Base-by-base conservation (phyloP, 192 early-diverging fungal genomes). In the Coemansia pectinata region DNA sequence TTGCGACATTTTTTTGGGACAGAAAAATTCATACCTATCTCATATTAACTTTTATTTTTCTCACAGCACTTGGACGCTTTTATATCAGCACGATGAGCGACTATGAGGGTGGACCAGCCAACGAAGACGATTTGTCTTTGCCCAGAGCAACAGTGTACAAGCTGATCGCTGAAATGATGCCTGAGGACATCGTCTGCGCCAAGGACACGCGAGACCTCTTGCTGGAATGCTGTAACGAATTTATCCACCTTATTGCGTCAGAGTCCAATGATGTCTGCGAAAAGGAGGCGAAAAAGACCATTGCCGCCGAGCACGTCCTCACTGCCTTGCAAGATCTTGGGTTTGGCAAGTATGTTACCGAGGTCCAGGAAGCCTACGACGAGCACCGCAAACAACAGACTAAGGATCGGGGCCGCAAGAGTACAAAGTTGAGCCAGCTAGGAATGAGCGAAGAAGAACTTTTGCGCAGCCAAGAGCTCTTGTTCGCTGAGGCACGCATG, bases 261-360 rank as follows among this genome's bases (percentile, higher is more conserved):
- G 90, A 96, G 77, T 94, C 97, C 11, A 99, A 96, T 77, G 95
- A 97, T 62, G 90, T 92, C 38, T 98, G 95, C 78, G 97, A 99
- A 77, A 96, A 96, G 69, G 96, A 96, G 65, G 81, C 88, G 4
- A 96, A 95, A 73, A 99, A 97, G 86, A 98, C 97, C 9, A 99
- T 99, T 69, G 90, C 95, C 0, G 95, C 95, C 11, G 97, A 99
- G 66, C 97, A 99, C 73, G 94, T 99, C 8, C 84, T 99, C 25
- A 67, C 87, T 1, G 93, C 97, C 7, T 85, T 99, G 48, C 88
- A 92, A 85, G 81, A 89, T 50, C 85, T 99, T 29, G 97, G 95
- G 1, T 99, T 99, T 77, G 96, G 95, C 52, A 90, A 89, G 48
- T 99, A 97, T 75, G 84, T 96, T 7, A 72, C 77, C 39, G 94